A percentile compares a stretch with the other conserved stretches of the same genome.
Evolutionary conservation across 1,284 basidiomycete genomes (phyloP).

Genomic region (Cryptococcus maquisensis): DNA sequence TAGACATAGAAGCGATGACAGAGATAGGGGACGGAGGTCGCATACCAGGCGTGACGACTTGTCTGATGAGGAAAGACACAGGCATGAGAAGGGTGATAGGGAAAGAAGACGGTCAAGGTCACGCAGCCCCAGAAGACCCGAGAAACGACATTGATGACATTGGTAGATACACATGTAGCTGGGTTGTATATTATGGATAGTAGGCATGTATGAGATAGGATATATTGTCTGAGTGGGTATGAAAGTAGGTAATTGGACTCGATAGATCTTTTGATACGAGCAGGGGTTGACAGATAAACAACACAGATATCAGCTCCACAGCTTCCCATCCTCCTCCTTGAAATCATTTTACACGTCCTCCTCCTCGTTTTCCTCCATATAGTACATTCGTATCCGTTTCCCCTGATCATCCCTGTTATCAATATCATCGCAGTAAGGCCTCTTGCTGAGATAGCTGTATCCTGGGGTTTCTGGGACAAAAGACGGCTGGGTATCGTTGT

Average conservation of each 20-base stretch:
- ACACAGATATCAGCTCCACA: neutral
- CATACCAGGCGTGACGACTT: no score
- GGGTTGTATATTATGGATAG: neutral
- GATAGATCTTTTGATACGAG: neutral
- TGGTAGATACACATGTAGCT: neutral
- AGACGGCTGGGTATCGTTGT: neutral
- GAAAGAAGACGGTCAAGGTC: neutral
- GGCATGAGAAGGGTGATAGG: neutral
- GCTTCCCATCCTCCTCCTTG: slow-evolving; percentile 1
- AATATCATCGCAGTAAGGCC: neutral
- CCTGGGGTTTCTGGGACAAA: neutral
- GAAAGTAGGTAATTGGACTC: neutral
- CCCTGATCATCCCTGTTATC: neutral
- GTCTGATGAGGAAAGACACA: neutral
- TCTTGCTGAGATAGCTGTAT: neutral
- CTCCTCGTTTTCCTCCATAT: neutral
- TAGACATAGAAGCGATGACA: neutral
- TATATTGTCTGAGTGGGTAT: neutral
- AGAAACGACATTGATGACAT: neutral
- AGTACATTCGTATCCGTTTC: neutral
- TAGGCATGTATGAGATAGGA: neutral
- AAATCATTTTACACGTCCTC: slow-evolving; percentile 7
- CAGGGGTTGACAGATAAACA: neutral
- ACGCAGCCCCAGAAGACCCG: neutral
- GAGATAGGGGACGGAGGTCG: neutral